Evolutionary conservation across 2,329 filamentous ascomycete species (phyloP).

Genomic region (Xylaria sp.): DNA sequence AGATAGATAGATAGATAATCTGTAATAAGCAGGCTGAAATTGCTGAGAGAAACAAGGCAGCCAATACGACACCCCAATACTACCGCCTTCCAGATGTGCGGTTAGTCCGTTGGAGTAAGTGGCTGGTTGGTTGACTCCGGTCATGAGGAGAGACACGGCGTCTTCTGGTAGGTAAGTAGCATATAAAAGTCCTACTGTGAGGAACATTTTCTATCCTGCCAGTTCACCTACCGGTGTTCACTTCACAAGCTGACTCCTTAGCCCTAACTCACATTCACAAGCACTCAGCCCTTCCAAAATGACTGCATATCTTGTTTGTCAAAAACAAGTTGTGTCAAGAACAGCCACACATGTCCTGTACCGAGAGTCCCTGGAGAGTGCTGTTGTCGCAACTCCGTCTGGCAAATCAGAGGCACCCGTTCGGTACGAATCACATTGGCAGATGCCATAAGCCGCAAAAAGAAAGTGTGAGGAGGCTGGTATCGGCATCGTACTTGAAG

Average conservation of each 20-base stretch:
- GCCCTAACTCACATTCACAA: constrained; percentile 5
- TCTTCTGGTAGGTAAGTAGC: constrained; percentile 7
- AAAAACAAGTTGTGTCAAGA: neutral
- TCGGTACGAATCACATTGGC: too few relatives aligned
- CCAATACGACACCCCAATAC: constrained; percentile 17
- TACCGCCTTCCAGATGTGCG: constrained; percentile 19
- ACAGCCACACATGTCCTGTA: neutral
- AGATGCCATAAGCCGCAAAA: too few relatives aligned
- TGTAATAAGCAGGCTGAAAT: constrained; percentile 1
- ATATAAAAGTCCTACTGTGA: neutral
- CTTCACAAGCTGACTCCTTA: neutral
- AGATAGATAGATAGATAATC: constrained; percentile 7
- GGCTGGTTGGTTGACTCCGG: constrained; percentile 16
- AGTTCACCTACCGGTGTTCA: neutral
- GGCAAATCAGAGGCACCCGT: neutral
- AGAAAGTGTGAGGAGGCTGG: too few relatives aligned
- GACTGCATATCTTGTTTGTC: neutral
- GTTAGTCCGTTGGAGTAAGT: constrained; percentile 10
- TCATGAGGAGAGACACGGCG: constrained; percentile 14
- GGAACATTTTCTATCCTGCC: neutral
- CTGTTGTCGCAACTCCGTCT: neutral
- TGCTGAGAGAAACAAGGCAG: constrained; percentile 9
- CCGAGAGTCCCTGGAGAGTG: neutral
- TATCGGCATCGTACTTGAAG: too few relatives aligned
- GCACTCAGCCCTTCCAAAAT: neutral